Evolutionary conservation across 23 red algal genomes (phyloP).

Genomic region (Gracilaria vermiculophylla): DNA sequence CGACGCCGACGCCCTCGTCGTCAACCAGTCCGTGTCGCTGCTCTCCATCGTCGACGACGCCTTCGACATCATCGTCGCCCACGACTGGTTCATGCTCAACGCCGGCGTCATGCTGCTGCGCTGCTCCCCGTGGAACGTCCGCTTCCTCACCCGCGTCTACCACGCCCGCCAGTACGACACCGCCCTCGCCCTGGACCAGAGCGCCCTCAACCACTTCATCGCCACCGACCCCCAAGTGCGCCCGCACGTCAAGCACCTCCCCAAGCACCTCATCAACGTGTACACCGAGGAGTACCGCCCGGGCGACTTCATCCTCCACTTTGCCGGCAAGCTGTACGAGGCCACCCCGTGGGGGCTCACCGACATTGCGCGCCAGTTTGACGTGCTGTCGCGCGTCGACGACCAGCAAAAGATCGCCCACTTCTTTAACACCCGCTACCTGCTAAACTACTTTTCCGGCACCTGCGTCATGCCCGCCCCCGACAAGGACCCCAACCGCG

Average conservation of each 20-base stretch:
- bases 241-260: slow-evolving; percentile 71
- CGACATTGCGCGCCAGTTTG: slow-evolving; percentile 86
- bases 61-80: slow-evolving; percentile 77
- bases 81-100: slow-evolving; percentile 97
- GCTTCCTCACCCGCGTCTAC: slow-evolving; percentile 71
- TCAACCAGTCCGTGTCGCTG: slow-evolving; percentile 70
- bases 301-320: slow-evolving; percentile 88
- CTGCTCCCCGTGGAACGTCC: slow-evolving; percentile 82
- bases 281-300: slow-evolving; percentile 92
- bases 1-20: slow-evolving; percentile 85
- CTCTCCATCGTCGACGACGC: slow-evolving; percentile 81
- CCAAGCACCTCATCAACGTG: slow-evolving; percentile 84
- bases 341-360: slow-evolving; percentile 79
- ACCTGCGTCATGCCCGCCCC: slow-evolving; percentile 64
- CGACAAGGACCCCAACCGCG: slow-evolving; percentile 58
- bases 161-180: slow-evolving; percentile 75
- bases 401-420: slow-evolving; percentile 58
- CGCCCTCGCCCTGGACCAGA: slow-evolving; percentile 79
- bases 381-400: slow-evolving; percentile 68
- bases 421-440: slow-evolving; percentile 79
- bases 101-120: slow-evolving; percentile 80
- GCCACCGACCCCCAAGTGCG: slow-evolving; percentile 24
- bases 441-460: slow-evolving; percentile 86
- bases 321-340: slow-evolving; percentile 94
- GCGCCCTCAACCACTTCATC: slow-evolving; percentile 69